Base-by-base conservation (phyloP, 192 early-diverging fungal species). In the Podila epicladia region DNA sequence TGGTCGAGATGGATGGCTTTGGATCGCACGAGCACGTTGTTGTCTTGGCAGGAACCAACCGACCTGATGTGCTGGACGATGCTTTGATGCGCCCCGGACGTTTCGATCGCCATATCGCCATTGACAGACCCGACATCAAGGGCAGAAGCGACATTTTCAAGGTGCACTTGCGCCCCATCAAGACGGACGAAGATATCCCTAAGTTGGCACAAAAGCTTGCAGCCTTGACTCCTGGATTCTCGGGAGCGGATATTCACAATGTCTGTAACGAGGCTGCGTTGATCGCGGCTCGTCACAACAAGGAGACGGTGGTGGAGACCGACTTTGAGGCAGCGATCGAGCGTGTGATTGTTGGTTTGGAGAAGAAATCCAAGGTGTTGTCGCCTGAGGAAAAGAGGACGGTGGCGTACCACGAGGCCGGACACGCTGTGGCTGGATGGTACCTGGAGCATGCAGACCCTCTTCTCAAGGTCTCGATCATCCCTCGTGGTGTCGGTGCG, bases 261-360 rank as follows among this genome's bases (percentile, higher is more conserved):
- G 98, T 99, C 22, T 99, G 97, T 82, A 99, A 99, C 73, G 98
- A 99, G 87, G 97, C 97, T 51, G 98, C 98, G n/a, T 89, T 99
- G 57, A 98, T 98, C 82, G 98, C 96, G 11, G 98, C 98, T 29
- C 91, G 98, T 49, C 82, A 90, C 60, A 89, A 90, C 32, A 87
- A 94, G 50, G 88, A 93, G 26, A 84, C 84, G 9, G 98, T 99
- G 2, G 78, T 88, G 38, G 94, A 95, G 71, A 89, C 85, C 69
- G 95, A 99, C 83, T 99, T 99, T 89, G 98, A 99, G 85, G 87
- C 90, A 58, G 98, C 98, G 35, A 98, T 99, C 82, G 98, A 99
- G 84, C 92, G 98, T 49, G 98, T 99, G 61, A 95, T 99, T 87
- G 98, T 93, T 8, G 98, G 98, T 24, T 83, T 99, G 22, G 98